Conservation (phyloP, 2,329 filamentous ascomycete genomes). For the Arthroderma uncinatum region DNA sequence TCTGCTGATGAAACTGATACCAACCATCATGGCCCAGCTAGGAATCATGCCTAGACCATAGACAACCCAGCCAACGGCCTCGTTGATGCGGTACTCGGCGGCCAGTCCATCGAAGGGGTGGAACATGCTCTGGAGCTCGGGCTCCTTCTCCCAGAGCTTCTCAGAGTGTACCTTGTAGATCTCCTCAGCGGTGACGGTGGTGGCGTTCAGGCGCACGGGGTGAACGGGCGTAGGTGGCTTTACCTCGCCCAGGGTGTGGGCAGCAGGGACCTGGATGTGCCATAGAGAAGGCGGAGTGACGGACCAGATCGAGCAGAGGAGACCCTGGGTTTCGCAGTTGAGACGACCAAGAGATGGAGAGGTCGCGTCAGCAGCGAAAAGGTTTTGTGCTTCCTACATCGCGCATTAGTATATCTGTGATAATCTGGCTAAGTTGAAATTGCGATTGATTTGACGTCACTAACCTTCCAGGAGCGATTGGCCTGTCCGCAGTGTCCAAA, state of each 20-base stretch:
- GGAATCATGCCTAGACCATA: conserved; percentile 48
- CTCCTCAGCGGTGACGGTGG: conserved; percentile 44
- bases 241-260: conserved; percentile 40
- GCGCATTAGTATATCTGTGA: not conserved
- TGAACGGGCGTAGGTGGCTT: conserved; percentile 43
- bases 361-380: conserved; percentile 44
- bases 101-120: conserved; percentile 52
- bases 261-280: conserved; percentile 47
- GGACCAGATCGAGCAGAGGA: conserved; percentile 52
- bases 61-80: conserved; percentile 47
- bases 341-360: conserved; percentile 47
- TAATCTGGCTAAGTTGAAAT: not conserved
- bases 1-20: conserved; percentile 50
- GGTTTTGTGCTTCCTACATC: conserved; percentile 40
- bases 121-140: conserved; percentile 47
- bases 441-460: conserved; percentile 17
- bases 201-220: conserved; percentile 46
- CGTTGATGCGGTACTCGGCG: conserved; percentile 41
- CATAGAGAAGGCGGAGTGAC: conserved; percentile 46
- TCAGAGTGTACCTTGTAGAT: conserved; percentile 48
- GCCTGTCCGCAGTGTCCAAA: conserved; percentile 47
- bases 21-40: conserved; percentile 55
- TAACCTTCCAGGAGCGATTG: conserved; percentile 43
- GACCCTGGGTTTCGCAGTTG: conserved; percentile 48
- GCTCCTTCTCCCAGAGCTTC: conserved; percentile 43